Conservation (phyloP, 495 filamentous ascomycete species). For the Aspergillus olivimuriae region DNA sequence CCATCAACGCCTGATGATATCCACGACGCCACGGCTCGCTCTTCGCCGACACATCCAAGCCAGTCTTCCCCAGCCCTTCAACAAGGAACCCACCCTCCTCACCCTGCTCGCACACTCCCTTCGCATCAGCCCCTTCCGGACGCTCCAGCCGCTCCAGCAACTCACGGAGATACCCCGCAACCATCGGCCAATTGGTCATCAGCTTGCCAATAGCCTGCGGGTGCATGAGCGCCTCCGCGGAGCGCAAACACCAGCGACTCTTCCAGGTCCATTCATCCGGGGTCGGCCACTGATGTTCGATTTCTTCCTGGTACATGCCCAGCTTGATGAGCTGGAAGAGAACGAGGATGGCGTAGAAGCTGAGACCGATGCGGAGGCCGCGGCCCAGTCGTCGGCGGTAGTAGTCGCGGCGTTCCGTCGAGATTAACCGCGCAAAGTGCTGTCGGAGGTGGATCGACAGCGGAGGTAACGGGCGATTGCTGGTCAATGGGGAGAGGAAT, state of each 20-base stretch:
- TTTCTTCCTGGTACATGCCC: constrained; percentile 57
- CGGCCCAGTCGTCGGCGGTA: constrained; percentile 57
- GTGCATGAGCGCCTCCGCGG: constrained; percentile 50
- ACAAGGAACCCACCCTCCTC: constrained; percentile 52
- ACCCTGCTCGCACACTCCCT: constrained; percentile 49
- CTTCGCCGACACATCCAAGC: constrained; percentile 66
- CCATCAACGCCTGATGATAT: constrained; percentile 75
- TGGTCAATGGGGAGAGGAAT: constrained; percentile 58
- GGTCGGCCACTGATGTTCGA: constrained; percentile 68
- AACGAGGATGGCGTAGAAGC: constrained; percentile 48
- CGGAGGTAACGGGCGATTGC: constrained; percentile 26
- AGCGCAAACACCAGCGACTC: constrained; percentile 53
- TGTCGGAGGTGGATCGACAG: constrained; percentile 40
- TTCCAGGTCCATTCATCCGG: constrained; percentile 67
- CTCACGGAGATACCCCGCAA: constrained; percentile 46
- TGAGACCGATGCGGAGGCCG: constrained; percentile 51
- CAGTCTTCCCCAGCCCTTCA: constrained; percentile 49
- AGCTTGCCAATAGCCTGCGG: constrained; percentile 41
- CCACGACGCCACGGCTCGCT: constrained; percentile 75
- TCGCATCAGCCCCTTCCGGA: constrained; percentile 57
- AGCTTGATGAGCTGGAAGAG: constrained; percentile 48
- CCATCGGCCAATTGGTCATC: constrained; percentile 58
- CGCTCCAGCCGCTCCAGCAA: constrained; percentile 60
- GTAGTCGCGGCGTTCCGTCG: constrained; percentile 66
- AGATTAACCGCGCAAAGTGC: constrained; percentile 62